A percentile compares a stretch with the other conserved stretches of the same genome.
These are phyloP conservation scores for Pseudogymnoascus sp. DNA, from an alignment of 2,329 filamentous ascomycete genomes.

Conservation along the genomic window DNA sequence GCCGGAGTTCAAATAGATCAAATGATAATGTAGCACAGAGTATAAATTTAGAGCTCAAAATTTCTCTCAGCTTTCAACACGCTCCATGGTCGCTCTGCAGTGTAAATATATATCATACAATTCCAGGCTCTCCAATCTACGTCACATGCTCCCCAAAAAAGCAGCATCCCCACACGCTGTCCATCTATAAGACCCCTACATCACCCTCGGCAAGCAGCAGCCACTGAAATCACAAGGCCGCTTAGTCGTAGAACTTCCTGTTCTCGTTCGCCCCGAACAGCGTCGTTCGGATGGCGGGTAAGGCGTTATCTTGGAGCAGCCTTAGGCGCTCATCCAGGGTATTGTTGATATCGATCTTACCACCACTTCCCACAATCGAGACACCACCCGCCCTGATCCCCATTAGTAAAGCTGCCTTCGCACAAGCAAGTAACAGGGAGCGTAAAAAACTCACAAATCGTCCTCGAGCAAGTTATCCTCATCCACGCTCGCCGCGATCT, in stretches of 20 bases:
- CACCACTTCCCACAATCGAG: slow-evolving; percentile 69
- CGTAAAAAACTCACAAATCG: slow-evolving; percentile 61
- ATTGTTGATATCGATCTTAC: slow-evolving; percentile 98
- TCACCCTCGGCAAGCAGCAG: background rate
- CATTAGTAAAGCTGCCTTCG: slow-evolving; percentile 16
- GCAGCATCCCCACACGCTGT: background rate
- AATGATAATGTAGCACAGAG: slow-evolving; percentile 1
- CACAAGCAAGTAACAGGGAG: background rate
- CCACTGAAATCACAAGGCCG: background rate
- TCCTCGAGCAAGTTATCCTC: slow-evolving; percentile 75
- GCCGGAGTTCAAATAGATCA: background rate
- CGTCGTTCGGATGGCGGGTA: slow-evolving; percentile 76
- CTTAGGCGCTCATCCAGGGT: slow-evolving; percentile 88
- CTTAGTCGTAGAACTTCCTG: slow-evolving; percentile 88
- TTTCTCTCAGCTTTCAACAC: slow-evolving; percentile 8
- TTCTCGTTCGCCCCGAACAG: slow-evolving; percentile 94
- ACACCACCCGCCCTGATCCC: slow-evolving; percentile 71
- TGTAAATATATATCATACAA: slow-evolving; percentile 12
- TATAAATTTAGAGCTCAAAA: slow-evolving; percentile 12
- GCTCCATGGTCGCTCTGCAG: slow-evolving; percentile 11
- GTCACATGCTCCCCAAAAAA: slow-evolving; percentile 25
- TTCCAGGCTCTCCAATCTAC: slow-evolving; percentile 30
- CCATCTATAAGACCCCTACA: slow-evolving; percentile 2
- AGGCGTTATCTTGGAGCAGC: slow-evolving; percentile 75
- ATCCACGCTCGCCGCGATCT: slow-evolving; percentile 65